Evolutionary conservation across 2,329 filamentous ascomycete species (phyloP).

Genomic region (Cryoendolithus antarcticus): DNA sequence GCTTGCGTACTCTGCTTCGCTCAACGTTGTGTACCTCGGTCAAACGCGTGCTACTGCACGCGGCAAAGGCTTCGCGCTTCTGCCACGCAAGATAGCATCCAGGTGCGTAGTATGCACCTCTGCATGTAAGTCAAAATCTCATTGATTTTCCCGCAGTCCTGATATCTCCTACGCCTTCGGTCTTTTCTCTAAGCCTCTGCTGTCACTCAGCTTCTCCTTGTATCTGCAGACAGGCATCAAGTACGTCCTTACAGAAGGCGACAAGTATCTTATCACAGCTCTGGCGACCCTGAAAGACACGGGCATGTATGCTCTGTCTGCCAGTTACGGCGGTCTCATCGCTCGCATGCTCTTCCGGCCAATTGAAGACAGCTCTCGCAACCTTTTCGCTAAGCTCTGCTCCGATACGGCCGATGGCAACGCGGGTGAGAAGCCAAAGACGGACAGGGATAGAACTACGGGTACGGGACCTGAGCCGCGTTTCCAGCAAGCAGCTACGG

Average conservation of each 20-base stretch:
- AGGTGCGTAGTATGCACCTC: conserved; percentile 26
- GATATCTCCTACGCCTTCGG: conserved; percentile 38
- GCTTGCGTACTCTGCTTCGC: conserved; percentile 55
- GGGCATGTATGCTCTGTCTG: conserved; percentile 82
- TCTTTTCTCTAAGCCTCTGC: conserved; percentile 57
- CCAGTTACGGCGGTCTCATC: conserved; percentile 80
- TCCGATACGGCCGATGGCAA: conserved; percentile 28
- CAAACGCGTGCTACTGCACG: conserved; percentile 47
- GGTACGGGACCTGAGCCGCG: conserved; percentile 1
- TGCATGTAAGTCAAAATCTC: conserved; percentile 7
- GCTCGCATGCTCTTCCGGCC: conserved; percentile 88
- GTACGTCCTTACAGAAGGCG: conserved; percentile 86
- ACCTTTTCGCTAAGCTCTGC: conserved; percentile 75
- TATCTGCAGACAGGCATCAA: conserved; percentile 84
- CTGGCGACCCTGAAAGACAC: conserved; percentile 69
- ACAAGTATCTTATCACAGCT: conserved; percentile 73
- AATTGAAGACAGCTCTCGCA: conserved; percentile 84
- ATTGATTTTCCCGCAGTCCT: conserved; percentile 17
- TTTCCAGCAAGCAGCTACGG: conserved; percentile 31
- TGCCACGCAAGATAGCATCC: conserved; percentile 34
- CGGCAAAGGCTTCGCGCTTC: conserved; percentile 55
- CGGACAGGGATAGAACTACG: not conserved
- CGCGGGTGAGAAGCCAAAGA: conserved; percentile 2
- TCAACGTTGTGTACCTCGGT: conserved; percentile 59
- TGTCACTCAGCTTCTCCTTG: conserved; percentile 66